phyloP scores from a whole-genome alignment of 2,329 filamentous ascomycete genomes.

The Aspergillus brunneoviolaceus region DNA sequence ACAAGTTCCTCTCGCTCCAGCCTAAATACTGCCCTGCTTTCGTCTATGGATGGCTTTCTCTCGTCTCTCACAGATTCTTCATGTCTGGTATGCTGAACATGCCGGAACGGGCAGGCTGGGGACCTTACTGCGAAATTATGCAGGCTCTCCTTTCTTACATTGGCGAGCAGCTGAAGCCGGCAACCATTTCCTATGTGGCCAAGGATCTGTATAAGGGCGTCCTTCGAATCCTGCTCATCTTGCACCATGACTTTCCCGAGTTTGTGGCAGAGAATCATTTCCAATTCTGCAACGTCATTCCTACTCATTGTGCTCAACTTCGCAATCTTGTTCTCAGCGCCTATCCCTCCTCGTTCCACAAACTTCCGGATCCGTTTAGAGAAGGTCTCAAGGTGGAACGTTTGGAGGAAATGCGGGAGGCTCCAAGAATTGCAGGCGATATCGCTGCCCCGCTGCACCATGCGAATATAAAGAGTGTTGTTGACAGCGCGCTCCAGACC shows the following conservation, averaged over 20 bases:
- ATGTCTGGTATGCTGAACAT: conserved; percentile 73
- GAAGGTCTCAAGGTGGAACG: conserved; percentile 73
- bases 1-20: conserved; percentile 69
- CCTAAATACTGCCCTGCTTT: conserved; percentile 79
- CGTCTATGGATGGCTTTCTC: conserved; percentile 76
- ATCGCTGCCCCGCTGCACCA: conserved; percentile 50
- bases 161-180: conserved; percentile 74
- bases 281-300: conserved; percentile 76
- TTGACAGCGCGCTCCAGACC: conserved; percentile 54
- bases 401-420: conserved; percentile 69
- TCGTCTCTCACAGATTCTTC: conserved; percentile 83
- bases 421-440: conserved; percentile 65
- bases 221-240: conserved; percentile 75
- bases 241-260: conserved; percentile 93
- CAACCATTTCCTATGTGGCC: conserved; percentile 65
- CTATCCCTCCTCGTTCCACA: conserved; percentile 67
- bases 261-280: conserved; percentile 87
- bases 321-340: conserved; percentile 86
- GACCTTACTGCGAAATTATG: conserved; percentile 69
- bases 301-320: conserved; percentile 80
- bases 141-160: conserved; percentile 71
- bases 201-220: conserved; percentile 84
- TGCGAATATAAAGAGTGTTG: conserved; percentile 53
- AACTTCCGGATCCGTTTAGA: conserved; percentile 71
- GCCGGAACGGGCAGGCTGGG: conserved; percentile 71